Evolutionary conservation across 768 basidiomycete species (phyloP).

Genomic region (Hygrophoropsis aurantiaca): DNA sequence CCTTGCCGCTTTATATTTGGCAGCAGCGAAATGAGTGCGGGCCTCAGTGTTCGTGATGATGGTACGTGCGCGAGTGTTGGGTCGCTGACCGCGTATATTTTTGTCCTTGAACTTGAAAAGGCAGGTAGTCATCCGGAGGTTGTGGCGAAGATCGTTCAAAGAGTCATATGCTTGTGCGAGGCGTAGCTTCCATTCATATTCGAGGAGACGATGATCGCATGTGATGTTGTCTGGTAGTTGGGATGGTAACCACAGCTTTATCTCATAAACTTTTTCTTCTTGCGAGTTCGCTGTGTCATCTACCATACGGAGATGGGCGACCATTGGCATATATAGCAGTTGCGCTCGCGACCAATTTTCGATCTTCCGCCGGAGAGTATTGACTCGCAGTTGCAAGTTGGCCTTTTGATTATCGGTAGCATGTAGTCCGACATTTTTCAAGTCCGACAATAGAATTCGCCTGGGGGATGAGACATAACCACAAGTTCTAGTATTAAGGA

Average conservation of each 20-base stretch:
- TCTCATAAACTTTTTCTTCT: not conserved
- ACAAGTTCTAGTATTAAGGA: not conserved
- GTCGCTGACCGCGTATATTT: slow-evolving; percentile 2
- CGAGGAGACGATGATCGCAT: not conserved
- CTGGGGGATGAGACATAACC: not conserved
- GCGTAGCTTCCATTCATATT: slow-evolving; percentile 1
- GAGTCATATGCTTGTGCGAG: slow-evolving; percentile 18
- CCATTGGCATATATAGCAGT: not conserved
- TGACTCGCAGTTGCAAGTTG: not conserved
- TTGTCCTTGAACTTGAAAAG: slow-evolving; percentile 4
- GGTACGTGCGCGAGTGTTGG: not conserved
- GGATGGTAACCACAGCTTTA: not conserved
- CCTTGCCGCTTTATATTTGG: not conserved
- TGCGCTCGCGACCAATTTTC: not conserved
- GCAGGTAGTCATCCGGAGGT: not conserved
- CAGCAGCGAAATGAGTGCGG: not conserved
- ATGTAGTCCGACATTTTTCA: not conserved
- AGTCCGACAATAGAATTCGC: not conserved
- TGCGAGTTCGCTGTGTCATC: not conserved
- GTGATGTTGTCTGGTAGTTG: not conserved
- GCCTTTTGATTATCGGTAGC: not conserved
- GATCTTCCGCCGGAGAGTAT: not conserved
- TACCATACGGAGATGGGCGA: not conserved
- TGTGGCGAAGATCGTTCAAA: not conserved
- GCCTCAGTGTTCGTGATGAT: not conserved